phyloP scores from a whole-genome alignment of 2,329 filamentous ascomycete genomes.

The Fusarium mexicanum region DNA sequence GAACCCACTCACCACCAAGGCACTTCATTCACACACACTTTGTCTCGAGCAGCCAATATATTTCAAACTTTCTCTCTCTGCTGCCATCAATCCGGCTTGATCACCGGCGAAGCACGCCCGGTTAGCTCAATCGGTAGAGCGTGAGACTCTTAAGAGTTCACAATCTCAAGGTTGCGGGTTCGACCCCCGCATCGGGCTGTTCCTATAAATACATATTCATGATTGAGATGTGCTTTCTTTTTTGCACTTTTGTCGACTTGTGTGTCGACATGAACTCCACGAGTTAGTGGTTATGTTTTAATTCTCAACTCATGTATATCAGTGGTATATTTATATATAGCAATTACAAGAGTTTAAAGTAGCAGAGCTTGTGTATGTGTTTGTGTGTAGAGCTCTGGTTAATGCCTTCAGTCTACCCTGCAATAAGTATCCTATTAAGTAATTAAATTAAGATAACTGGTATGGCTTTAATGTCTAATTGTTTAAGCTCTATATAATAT shows the following conservation, averaged over 20 bases:
- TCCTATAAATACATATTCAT: constrained; percentile 46
- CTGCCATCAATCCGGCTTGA: constrained; percentile 26
- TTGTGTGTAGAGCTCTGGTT: background rate
- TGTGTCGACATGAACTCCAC: background rate
- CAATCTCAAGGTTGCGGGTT: constrained; percentile 67
- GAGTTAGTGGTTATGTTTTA: accelerated
- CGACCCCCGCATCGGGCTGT: constrained; percentile 57
- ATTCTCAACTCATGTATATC: too few relatives aligned
- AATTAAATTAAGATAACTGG: background rate
- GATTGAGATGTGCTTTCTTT: constrained; percentile 40
- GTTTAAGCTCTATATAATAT: too few relatives aligned
- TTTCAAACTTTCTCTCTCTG: accelerated
- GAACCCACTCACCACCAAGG: background rate
- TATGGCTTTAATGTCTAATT: accelerated
- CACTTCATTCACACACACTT: background rate
- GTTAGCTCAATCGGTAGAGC: constrained; percentile 63
- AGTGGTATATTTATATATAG: accelerated
- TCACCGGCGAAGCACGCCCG: constrained; percentile 61
- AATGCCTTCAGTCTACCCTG: background rate
- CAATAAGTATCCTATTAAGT: background rate
- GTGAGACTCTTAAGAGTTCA: constrained; percentile 68
- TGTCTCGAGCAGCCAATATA: background rate
- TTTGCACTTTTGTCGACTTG: background rate
- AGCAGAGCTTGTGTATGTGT: background rate
- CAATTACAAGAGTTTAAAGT: background rate